phyloP scores from a whole-genome alignment of 179 eudicot genomes.

The Corrigiola litoralis region DNA sequence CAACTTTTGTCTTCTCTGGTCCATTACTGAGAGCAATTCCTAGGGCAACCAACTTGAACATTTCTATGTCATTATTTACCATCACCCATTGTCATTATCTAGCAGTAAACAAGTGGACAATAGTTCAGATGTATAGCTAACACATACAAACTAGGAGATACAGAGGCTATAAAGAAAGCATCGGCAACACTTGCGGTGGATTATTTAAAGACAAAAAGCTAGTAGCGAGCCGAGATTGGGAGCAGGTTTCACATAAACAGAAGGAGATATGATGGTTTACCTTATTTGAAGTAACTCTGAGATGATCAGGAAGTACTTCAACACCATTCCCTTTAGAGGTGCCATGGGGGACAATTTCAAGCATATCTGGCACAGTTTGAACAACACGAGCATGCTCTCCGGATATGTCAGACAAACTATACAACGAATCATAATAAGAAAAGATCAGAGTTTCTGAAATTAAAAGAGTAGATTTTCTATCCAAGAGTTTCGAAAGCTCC shows the following conservation, averaged over 20 bases:
- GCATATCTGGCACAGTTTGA: slow-evolving; percentile 81
- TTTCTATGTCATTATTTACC: slow-evolving; percentile 94
- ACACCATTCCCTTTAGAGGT: slow-evolving; percentile 91
- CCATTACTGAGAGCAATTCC: slow-evolving; percentile 92
- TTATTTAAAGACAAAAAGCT: too few relatives aligned
- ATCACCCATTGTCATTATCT: slow-evolving; percentile 96
- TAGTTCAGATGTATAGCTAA: too few relatives aligned
- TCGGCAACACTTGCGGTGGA: too few relatives aligned
- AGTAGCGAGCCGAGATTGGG: too few relatives aligned
- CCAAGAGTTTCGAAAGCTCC: too few relatives aligned
- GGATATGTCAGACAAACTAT: slow-evolving; percentile 77
- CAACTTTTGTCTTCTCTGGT: slow-evolving; percentile 78
- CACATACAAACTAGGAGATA: too few relatives aligned
- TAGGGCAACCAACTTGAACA: slow-evolving; percentile 76
- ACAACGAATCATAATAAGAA: too few relatives aligned
- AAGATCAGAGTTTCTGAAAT: slow-evolving; percentile 70
- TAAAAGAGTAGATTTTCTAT: background rate
- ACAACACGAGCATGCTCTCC: slow-evolving; percentile 73
- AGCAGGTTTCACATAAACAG: too few relatives aligned
- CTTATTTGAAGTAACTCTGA: slow-evolving; percentile 65
- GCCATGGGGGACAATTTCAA: slow-evolving; percentile 84
- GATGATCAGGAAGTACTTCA: slow-evolving; percentile 66
- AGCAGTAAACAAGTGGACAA: background rate
- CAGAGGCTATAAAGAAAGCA: too few relatives aligned
- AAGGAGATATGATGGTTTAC: slow-evolving; percentile 29